Evolutionary conservation across 306 rosid species (phyloP).

Genomic region (Myrica gale): DNA sequence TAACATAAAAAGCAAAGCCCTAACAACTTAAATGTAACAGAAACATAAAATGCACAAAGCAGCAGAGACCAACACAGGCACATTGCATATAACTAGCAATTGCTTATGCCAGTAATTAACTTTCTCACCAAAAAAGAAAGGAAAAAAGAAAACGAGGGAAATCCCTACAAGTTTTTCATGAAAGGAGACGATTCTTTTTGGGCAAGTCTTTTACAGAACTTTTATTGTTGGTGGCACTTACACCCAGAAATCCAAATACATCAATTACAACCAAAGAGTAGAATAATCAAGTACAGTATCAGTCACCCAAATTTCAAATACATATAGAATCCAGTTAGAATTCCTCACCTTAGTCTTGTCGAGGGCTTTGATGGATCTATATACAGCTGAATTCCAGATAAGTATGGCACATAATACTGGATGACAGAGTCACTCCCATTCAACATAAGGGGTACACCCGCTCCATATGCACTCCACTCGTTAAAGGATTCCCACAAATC

Average conservation of each 20-base stretch:
- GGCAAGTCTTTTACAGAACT: not conserved
- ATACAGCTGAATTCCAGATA: slow-evolving; percentile 88
- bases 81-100: not conserved
- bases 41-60: not conserved
- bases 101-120: not conserved
- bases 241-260: not conserved
- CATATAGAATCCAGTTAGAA: not conserved
- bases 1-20: not conserved
- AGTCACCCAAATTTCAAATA: not conserved
- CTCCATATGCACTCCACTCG: slow-evolving; percentile 93
- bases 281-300: not conserved
- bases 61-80: slow-evolving; percentile 1
- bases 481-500: slow-evolving; percentile 85
- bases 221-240: not conserved
- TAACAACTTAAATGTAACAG: not conserved
- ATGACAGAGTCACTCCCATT: slow-evolving; percentile 76
- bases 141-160: too few species aligned
- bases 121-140: not conserved
- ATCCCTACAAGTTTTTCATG: not conserved
- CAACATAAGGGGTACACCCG: slow-evolving; percentile 75
- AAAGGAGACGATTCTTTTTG: not conserved
- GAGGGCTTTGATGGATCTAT: slow-evolving; percentile 65
- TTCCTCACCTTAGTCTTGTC: slow-evolving; percentile 52
- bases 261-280: not conserved
- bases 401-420: slow-evolving; percentile 80